phyloP scores from a whole-genome alignment of 768 basidiomycete genomes.

The Tulasnella sp. region DNA sequence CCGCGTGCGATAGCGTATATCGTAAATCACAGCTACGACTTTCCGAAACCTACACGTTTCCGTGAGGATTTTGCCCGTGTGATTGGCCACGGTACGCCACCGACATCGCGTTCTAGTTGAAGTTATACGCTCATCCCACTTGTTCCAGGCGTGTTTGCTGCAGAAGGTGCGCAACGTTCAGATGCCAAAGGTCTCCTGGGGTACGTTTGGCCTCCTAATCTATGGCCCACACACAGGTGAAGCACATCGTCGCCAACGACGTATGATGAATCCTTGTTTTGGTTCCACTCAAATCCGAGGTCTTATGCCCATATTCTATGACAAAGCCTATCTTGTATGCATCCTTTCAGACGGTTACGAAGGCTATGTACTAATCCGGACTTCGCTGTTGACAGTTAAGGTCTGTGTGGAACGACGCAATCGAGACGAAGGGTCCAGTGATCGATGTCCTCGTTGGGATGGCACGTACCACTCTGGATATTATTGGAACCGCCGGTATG shows the following conservation, averaged over 20 bases:
- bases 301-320: conserved; percentile 43
- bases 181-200: background rate
- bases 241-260: conserved; percentile 2
- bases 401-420: background rate
- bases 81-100: background rate
- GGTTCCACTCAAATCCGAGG: conserved; percentile 46
- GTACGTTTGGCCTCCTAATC: background rate
- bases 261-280: conserved; percentile 46
- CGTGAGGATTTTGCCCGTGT: background rate
- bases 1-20: conserved; percentile 12
- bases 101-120: background rate
- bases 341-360: background rate
- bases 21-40: conserved; percentile 8
- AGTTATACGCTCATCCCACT: background rate
- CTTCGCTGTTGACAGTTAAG: background rate
- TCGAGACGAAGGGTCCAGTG: background rate
- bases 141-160: background rate
- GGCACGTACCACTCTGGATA: conserved; percentile 20
- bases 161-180: too few relatives aligned
- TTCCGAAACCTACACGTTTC: conserved; percentile 8
- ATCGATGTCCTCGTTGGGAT: conserved; percentile 12
- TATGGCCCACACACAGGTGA: background rate
- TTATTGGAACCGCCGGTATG: conserved; percentile 21
- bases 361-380: background rate
- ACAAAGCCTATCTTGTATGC: conserved; percentile 40